Base-by-base conservation (phyloP, 768 basidiomycete genomes). In the Kwoniella sp. region DNA sequence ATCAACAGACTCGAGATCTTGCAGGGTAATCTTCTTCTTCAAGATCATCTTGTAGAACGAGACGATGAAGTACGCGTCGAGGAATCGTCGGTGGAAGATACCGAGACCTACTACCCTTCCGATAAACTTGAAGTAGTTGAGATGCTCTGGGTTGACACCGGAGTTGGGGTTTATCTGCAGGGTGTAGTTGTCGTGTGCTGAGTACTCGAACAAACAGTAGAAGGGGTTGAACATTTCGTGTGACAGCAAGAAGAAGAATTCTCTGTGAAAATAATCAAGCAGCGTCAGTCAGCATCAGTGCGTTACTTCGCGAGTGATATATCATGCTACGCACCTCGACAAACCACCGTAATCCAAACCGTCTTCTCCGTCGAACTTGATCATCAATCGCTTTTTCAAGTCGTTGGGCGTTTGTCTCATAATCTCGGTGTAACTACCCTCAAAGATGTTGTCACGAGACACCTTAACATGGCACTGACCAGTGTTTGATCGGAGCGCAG, bases 161-260 rank as follows among this genome's bases (percentile, higher is more conserved):
- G 93, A 96, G 11, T 93, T 93, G 13, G 95, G 95, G 82, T 98
- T 98, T 82, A 99, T 98, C 82, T 99, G 96, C 29, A 99, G 89
- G 11, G 96, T 98, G 80, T 99, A 99, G 82, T 99, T 98, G 85
- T 98, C 96, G 83, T 97, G 95, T 22, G 96, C 96, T 1, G 96
- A 98, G 82, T 99, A 99, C 83, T 99, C 96, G 83, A 99, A 99
- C 12, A 99, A 85, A 81, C 96, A 98, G 83, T 99, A 98, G 86
- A 99, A 98, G 25, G 96, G 96, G 82, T 98, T 96, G 85, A 99
- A 98, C 96, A 99, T 98, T 82, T 98, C 96, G 81, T 99, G 96
- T 34, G 95, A 98, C 54, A 99, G 86, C 63, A 99, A 84, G 90
- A 98, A 99, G 86, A 99, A 99, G 85, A 98, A 99, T 83, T 99